Base-by-base conservation (phyloP, 176 grass and related monocot genomes). In the Paspalum notatum region DNA sequence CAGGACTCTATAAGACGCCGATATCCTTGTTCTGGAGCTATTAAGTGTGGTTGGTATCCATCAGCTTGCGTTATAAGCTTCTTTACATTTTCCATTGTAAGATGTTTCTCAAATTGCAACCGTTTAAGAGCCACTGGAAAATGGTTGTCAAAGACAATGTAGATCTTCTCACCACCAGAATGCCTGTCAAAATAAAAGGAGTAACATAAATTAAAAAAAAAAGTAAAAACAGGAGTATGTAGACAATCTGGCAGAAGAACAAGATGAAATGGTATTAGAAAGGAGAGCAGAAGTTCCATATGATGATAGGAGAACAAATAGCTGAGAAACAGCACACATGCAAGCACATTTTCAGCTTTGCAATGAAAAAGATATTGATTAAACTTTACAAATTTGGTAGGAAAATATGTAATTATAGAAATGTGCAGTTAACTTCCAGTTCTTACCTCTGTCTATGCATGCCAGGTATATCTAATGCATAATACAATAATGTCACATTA, bases 1-100 rank as follows among this genome's bases (percentile, higher is more conserved):
- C 89, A 97, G 69, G 91, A 97, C 66, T 94, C 94, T 71, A 97
- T 97, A 59, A 97, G 94, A 15, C 94, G 94, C 2, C 94, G 89
- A 64, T 97, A 97, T 55, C 94, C 94, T 91, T 97, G 94, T 65
- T 97, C 94, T 84, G 94, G 94, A 86, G 94, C 94, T 84, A 97
- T 97, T 65, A 97, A 94, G 85, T 97, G 94, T 82, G 94, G 94
- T 50, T 97, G 91, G 71, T 97, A 97, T 54, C 94, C 94, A 88
- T 97, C 94, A 69, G 94, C 94, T 62, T 97, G 84, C 39, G 89
- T 97, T 72, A 97, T 90, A 61, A 94, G 87, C 70, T 94, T 97
- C 80, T 73, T 92, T 65, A 97, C 91, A 86, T 97, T 97, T 75
- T 97, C 94, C 91, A 97, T 97, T 55, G 91, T 84, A 6, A 97